A percentile compares a stretch with the other conserved stretches of the same genome.
These are phyloP conservation scores for Cardamine occulta DNA, from an alignment of 345 rosid genomes.

Conservation along the genomic window DNA sequence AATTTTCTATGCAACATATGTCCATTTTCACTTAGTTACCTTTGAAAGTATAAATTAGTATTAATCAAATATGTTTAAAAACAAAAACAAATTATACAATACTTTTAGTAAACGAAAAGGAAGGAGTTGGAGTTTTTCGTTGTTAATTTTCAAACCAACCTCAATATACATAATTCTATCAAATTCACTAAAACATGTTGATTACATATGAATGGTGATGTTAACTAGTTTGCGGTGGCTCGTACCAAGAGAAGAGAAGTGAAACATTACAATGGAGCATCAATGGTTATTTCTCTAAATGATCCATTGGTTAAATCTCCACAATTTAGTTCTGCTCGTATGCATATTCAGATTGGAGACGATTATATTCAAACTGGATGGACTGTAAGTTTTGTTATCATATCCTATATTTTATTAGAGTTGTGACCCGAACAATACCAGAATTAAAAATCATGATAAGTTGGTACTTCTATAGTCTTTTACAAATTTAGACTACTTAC, in stretches of 20 bases:
- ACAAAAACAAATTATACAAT: too few relatives aligned
- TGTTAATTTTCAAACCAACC: background rate
- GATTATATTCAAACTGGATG: slow-evolving; percentile 3
- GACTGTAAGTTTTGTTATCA: background rate
- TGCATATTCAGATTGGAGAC: background rate
- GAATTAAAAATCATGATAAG: background rate
- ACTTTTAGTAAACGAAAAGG: background rate
- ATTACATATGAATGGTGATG: background rate
- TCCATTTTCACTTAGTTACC: background rate
- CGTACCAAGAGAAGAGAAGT: background rate
- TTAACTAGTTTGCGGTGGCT: background rate
- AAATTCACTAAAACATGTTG: background rate
- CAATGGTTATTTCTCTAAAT: background rate
- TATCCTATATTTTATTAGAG: background rate
- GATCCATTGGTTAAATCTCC: background rate
- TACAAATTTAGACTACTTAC: background rate
- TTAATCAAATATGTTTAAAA: background rate
- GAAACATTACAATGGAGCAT: background rate
- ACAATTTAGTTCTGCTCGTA: slow-evolving; percentile 15
- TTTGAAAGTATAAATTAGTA: background rate
- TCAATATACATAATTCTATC: background rate
- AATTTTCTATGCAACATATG: background rate
- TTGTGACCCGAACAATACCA: background rate
- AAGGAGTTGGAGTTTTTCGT: background rate
- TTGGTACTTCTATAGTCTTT: background rate